phyloP scores from a whole-genome alignment of 257 asterid genomes.

The Cynanchum wilfordii region DNA sequence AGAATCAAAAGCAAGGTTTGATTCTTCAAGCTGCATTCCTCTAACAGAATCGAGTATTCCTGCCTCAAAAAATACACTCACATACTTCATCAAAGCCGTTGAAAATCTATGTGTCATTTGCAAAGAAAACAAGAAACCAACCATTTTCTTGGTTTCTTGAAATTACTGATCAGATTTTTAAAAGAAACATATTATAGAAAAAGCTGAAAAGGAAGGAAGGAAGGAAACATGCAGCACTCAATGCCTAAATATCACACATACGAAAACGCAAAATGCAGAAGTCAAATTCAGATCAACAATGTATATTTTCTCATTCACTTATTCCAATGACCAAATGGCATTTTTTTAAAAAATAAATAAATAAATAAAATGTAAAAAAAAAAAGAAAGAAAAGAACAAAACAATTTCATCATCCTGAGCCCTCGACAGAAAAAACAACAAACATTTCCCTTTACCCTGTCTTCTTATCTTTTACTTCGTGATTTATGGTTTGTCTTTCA shows the following conservation, averaged over 20 bases:
- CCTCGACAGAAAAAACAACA: not conserved
- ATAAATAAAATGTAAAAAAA: not conserved
- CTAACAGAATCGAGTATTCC: not conserved
- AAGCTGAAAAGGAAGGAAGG: not conserved
- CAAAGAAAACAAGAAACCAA: conserved; percentile 15
- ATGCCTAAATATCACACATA: not conserved
- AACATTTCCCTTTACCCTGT: conserved; percentile 4
- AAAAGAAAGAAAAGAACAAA: not conserved
- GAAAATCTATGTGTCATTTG: not conserved
- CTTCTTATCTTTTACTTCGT: not conserved
- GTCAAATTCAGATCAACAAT: not conserved
- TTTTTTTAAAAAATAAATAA: not conserved
- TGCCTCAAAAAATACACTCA: not conserved
- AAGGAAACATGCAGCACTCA: not conserved
- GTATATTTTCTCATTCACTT: not conserved
- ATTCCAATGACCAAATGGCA: not conserved
- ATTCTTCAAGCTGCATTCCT: not conserved
- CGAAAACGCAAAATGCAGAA: not conserved
- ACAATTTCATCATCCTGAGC: not conserved
- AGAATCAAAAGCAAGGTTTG: conserved; percentile 1
- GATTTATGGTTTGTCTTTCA: not conserved
- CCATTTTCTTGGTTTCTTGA: not conserved
- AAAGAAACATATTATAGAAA: not conserved
- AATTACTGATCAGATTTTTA: not conserved
- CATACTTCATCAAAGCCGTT: not conserved